phyloP scores from a whole-genome alignment of 192 early-diverging fungal genomes.

The Coemansia umbellata region DNA sequence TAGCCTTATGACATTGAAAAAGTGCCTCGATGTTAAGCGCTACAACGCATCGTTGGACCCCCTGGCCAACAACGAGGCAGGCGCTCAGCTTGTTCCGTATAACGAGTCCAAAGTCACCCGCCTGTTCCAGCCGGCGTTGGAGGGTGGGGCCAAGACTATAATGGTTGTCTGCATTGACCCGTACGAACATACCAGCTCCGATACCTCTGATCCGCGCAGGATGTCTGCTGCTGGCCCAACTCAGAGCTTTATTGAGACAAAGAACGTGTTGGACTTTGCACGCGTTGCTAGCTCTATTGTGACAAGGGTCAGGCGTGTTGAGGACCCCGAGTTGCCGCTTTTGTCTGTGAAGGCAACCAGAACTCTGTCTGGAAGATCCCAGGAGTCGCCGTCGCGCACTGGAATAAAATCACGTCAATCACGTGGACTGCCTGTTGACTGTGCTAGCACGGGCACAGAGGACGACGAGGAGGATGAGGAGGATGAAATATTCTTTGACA shows the following conservation, averaged over 20 bases:
- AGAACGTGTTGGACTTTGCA: slow-evolving; percentile 60
- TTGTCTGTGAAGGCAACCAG: not conserved
- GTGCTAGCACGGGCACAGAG: not conserved
- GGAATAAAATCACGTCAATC: too few species aligned
- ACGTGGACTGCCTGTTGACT: not conserved
- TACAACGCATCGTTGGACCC: slow-evolving; percentile 40
- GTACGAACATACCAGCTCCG: slow-evolving; percentile 54
- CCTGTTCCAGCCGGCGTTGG: slow-evolving; percentile 60
- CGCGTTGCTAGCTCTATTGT: slow-evolving; percentile 57
- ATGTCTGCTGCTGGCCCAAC: not conserved
- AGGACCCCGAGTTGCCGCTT: slow-evolving; percentile 10
- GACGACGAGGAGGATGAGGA: slow-evolving; percentile 19
- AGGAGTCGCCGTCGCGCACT: too few species aligned
- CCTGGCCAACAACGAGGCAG: not conserved
- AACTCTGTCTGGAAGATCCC: too few species aligned
- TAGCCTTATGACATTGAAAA: slow-evolving; percentile 65
- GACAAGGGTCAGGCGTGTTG: slow-evolving; percentile 43
- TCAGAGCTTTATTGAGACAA: slow-evolving; percentile 36
- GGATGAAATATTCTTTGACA: slow-evolving; percentile 42
- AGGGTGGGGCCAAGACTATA: slow-evolving; percentile 56
- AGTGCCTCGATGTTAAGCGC: slow-evolving; percentile 64
- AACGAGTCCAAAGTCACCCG: slow-evolving; percentile 66
- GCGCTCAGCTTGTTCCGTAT: slow-evolving; percentile 55
- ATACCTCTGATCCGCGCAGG: not conserved
- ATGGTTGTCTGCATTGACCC: slow-evolving; percentile 66